These are phyloP conservation scores for Aspergillus haitiensis DNA, from an alignment of 495 filamentous ascomycete genomes.

Conservation along the genomic window DNA sequence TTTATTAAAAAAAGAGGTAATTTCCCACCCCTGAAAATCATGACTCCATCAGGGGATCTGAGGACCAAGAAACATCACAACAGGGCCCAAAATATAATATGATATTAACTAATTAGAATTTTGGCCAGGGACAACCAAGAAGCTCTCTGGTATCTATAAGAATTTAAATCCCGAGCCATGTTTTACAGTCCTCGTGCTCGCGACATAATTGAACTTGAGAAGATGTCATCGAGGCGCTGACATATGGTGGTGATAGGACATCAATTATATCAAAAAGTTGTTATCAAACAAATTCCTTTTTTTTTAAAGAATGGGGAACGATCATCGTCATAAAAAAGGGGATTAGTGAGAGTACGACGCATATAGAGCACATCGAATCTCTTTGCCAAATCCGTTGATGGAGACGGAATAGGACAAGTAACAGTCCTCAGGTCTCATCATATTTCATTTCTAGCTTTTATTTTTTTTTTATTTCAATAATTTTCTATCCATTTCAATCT, in stretches of 20 bases:
- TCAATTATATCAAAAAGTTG: too few relatives aligned
- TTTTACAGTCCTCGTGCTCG: neutral
- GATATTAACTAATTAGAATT: neutral
- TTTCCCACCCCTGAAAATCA: slow-evolving; percentile 28
- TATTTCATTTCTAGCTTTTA: neutral
- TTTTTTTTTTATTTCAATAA: neutral
- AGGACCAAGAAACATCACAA: neutral
- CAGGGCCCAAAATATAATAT: neutral
- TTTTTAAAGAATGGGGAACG: neutral
- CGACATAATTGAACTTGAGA: neutral
- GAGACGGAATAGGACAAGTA: neutral
- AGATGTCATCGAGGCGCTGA: too few relatives aligned
- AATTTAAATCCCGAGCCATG: neutral
- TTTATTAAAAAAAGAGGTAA: neutral
- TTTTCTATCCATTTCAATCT: too few relatives aligned
- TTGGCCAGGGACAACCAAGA: neutral
- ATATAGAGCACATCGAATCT: neutral
- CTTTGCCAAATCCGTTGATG: neutral
- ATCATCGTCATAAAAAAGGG: neutral
- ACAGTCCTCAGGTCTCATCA: neutral
- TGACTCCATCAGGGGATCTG: slow-evolving; percentile 12
- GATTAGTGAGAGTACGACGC: neutral
- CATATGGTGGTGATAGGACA: too few relatives aligned
- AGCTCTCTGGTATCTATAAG: neutral
- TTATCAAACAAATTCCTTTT: too few relatives aligned